These are phyloP conservation scores for Ricinus communis DNA, from an alignment of 345 rosid genomes.

Conservation along the genomic window DNA sequence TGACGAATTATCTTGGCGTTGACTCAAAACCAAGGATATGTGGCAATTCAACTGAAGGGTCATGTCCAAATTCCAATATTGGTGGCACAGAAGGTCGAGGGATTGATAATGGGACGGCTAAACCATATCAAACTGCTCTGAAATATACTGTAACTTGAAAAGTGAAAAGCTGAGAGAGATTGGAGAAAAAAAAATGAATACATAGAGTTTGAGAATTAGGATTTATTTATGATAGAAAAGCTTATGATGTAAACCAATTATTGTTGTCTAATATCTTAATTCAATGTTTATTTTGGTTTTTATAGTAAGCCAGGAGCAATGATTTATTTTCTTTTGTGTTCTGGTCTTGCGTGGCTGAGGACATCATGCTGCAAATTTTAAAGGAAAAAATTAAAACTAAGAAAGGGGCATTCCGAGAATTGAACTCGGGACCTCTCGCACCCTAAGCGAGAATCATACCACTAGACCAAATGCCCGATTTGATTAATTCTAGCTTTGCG, in stretches of 20 bases:
- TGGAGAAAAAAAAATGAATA: background rate
- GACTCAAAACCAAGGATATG: constrained; percentile 63
- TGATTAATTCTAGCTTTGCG: too few relatives aligned
- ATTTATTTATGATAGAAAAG: constrained; percentile 10
- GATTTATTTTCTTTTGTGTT: background rate
- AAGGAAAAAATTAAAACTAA: too few relatives aligned
- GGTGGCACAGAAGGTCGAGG: constrained; percentile 24
- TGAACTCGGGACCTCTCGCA: constrained; percentile 84
- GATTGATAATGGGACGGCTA: constrained; percentile 19
- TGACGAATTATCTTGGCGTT: constrained; percentile 74
- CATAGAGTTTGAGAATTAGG: constrained; percentile 3
- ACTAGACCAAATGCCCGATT: constrained; percentile 81
- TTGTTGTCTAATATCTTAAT: background rate
- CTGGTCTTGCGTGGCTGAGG: too few relatives aligned
- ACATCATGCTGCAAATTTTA: too few relatives aligned
- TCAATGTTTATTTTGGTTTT: background rate
- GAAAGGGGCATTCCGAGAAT: constrained; percentile 68
- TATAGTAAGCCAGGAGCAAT: too few relatives aligned
- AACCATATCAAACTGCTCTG: constrained; percentile 33
- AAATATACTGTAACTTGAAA: constrained; percentile 44
- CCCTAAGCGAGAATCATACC: constrained; percentile 93
- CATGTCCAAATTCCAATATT: constrained; percentile 30
- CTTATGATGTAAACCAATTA: background rate
- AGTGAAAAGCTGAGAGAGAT: background rate
- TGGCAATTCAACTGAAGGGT: constrained; percentile 42